These are phyloP conservation scores for Coelastrella sp. DNA, from an alignment of 139 green algal species.

Conservation along the genomic window DNA sequence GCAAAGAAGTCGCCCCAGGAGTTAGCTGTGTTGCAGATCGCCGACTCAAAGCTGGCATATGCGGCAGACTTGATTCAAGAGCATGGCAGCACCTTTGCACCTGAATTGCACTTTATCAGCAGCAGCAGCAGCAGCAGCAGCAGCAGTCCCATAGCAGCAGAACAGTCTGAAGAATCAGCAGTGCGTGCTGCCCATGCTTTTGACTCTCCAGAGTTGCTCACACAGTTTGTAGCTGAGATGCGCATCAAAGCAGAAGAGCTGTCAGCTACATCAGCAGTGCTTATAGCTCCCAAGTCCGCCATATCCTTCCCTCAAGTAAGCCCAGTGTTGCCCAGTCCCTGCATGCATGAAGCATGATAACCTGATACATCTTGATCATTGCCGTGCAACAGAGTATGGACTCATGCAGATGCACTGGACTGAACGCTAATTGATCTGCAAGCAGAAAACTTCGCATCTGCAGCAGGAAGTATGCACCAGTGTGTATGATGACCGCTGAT, in stretches of 20 bases:
- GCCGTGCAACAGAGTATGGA: not conserved
- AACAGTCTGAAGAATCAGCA: not conserved
- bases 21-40: conserved; percentile 2
- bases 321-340: not conserved
- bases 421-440: too few species aligned
- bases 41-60: conserved; percentile 27
- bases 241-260: conserved; percentile 2
- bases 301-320: conserved; percentile 41
- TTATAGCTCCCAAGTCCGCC: conserved; percentile 31
- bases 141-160: not conserved
- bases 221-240: conserved; percentile 26
- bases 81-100: conserved; percentile 32
- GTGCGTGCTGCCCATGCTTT: conserved; percentile 38
- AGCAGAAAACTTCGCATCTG: too few species aligned
- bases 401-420: too few species aligned
- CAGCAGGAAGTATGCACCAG: too few species aligned
- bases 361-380: not conserved
- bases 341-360: not conserved
- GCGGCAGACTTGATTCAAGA: conserved; percentile 15
- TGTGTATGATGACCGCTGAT: too few species aligned
- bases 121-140: conserved; percentile 37
- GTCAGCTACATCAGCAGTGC: conserved; percentile 9
- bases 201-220: conserved; percentile 17
- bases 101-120: conserved; percentile 52
- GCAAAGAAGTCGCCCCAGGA: not conserved